phyloP scores from a whole-genome alignment of 352 stramenopile genomes.

The Peronospora destructor region DNA sequence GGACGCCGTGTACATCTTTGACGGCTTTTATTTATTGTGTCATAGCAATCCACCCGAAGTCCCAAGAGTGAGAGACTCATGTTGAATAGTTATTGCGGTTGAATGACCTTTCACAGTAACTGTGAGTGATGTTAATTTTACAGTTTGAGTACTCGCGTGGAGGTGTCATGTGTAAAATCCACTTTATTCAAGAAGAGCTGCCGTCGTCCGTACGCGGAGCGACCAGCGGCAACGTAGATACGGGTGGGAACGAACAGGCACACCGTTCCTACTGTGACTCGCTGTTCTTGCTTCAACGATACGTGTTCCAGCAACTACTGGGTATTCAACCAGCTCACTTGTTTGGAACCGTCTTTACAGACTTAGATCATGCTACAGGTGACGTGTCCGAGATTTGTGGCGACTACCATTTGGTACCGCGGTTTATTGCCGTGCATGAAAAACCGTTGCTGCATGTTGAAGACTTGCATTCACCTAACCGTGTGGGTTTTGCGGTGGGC shows the following conservation, averaged over 20 bases:
- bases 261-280: conserved; percentile 41
- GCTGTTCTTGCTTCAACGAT: conserved; percentile 64
- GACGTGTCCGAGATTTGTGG: conserved; percentile 54
- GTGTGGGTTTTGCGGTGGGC: conserved; percentile 74
- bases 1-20: conserved; percentile 66
- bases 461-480: conserved; percentile 58
- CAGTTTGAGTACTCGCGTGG: conserved; percentile 82
- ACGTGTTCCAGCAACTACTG: conserved; percentile 68
- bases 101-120: not conserved
- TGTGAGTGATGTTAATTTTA: conserved; percentile 3
- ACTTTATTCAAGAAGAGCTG: conserved; percentile 58
- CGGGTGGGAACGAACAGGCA: conserved; percentile 21
- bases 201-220: conserved; percentile 36
- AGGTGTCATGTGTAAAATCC: conserved; percentile 71
- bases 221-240: conserved; percentile 19
- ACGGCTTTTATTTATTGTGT: conserved; percentile 81
- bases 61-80: conserved; percentile 35
- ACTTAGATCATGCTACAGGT: conserved; percentile 44
- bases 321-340: conserved; percentile 67
- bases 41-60: conserved; percentile 50
- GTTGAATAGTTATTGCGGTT: not conserved
- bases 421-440: conserved; percentile 71
- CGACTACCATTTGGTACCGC: conserved; percentile 75
- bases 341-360: conserved; percentile 55
- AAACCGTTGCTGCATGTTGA: conserved; percentile 51